Conservation (phyloP, 257 asterid genomes). For the Solanum pimpinellifolium region DNA sequence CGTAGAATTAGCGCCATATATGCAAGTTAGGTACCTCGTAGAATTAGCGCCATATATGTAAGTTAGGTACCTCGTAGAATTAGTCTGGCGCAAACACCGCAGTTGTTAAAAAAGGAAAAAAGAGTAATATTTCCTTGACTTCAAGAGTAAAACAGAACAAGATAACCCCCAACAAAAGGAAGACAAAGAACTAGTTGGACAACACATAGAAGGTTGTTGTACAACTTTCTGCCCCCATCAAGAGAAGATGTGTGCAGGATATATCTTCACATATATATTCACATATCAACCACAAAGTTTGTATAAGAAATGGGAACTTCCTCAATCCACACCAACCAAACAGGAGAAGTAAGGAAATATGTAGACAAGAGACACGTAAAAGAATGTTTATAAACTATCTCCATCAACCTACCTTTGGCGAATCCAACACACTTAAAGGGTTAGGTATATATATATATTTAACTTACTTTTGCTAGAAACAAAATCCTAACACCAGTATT, state of each 20-base stretch:
- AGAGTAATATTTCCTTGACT: not conserved
- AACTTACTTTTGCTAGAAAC: not conserved
- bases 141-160: not conserved
- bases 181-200: not conserved
- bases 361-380: not conserved
- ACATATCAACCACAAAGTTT: not conserved
- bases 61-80: no score
- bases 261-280: not conserved
- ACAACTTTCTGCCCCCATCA: not conserved
- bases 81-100: not conserved
- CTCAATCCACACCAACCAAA: not conserved
- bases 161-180: not conserved
- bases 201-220: not conserved
- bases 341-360: not conserved
- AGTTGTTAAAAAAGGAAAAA: not conserved
- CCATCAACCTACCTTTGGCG: not conserved
- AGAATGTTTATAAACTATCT: not conserved
- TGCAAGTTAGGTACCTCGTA: no score
- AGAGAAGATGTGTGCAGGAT: not conserved
- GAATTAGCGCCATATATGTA: not conserved
- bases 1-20: not conserved
- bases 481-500: not conserved
- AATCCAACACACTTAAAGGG: not conserved
- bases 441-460: not conserved
- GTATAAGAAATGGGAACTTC: not conserved